Evolutionary conservation across 73 alveolate genomes (phyloP).

Genomic region (Effrenium voratum): DNA sequence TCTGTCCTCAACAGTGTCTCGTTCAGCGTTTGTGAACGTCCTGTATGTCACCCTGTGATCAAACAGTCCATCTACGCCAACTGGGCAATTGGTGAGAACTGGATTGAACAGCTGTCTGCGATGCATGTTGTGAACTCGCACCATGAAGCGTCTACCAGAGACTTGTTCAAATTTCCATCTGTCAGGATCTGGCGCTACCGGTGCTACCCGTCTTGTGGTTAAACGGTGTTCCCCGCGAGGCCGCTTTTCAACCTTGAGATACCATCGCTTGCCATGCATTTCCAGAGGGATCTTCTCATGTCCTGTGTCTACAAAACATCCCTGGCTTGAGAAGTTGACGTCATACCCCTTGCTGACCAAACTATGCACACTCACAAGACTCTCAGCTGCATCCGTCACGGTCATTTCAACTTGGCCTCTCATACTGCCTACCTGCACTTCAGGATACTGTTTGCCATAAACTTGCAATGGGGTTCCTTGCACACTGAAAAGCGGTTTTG

Average conservation of each 20-base stretch:
- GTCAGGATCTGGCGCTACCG: slow-evolving; percentile 4
- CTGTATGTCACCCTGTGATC: background rate
- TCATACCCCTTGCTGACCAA: background rate
- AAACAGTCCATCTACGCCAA: background rate
- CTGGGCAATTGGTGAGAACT: background rate
- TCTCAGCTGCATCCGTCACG: slow-evolving; percentile 55
- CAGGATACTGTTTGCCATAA: slow-evolving; percentile 30
- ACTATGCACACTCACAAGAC: background rate
- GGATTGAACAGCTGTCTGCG: background rate
- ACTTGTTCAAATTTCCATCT: background rate
- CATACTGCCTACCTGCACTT: background rate
- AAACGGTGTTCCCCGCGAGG: background rate
- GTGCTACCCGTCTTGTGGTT: background rate
- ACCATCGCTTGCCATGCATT: slow-evolving; percentile 56
- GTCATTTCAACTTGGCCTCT: background rate
- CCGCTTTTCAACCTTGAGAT: background rate
- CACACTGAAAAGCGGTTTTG: background rate
- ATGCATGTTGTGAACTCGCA: background rate
- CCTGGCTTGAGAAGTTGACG: background rate
- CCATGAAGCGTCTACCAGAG: background rate
- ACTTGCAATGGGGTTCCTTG: slow-evolving; percentile 26
- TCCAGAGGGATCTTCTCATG: background rate
- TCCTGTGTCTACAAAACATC: background rate
- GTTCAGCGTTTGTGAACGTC: background rate
- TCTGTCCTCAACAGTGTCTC: background rate